phyloP scores from a whole-genome alignment of 202 grass and related monocot species.

The Brachypodium distachyon region DNA sequence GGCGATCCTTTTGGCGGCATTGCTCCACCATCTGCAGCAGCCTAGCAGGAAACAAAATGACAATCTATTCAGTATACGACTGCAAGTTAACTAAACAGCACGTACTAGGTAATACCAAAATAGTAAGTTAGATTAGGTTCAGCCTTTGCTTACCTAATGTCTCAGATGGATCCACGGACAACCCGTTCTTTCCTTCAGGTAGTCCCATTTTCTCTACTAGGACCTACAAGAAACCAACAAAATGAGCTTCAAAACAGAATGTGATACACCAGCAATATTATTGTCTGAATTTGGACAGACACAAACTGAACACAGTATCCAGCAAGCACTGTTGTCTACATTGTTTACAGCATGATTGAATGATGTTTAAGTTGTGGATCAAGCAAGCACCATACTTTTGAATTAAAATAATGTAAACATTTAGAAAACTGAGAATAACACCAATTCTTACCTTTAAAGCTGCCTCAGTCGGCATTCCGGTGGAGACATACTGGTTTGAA shows the following conservation, averaged over 20 bases:
- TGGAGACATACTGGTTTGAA: conserved; percentile 64
- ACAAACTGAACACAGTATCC: not conserved
- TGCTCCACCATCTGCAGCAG: conserved; percentile 74
- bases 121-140: not conserved
- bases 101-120: not conserved
- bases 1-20: conserved; percentile 53
- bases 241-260: not conserved
- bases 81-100: not conserved
- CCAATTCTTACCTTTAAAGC: conserved; percentile 68
- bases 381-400: not conserved
- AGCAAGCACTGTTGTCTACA: not conserved
- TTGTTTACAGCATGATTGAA: not conserved
- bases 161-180: conserved; percentile 41
- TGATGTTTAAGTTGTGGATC: not conserved
- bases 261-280: not conserved
- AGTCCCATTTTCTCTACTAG: conserved; percentile 96
- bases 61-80: not conserved
- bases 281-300: not conserved
- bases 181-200: conserved; percentile 43
- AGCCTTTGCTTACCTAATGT: conserved; percentile 43
- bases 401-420: not conserved
- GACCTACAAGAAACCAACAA: conserved; percentile 50
- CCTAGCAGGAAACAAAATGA: conserved; percentile 33
- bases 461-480: conserved; percentile 86
- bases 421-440: not conserved